These are phyloP conservation scores for Asterophora lycoperdoides DNA, from an alignment of 768 basidiomycete genomes.

Conservation along the genomic window DNA sequence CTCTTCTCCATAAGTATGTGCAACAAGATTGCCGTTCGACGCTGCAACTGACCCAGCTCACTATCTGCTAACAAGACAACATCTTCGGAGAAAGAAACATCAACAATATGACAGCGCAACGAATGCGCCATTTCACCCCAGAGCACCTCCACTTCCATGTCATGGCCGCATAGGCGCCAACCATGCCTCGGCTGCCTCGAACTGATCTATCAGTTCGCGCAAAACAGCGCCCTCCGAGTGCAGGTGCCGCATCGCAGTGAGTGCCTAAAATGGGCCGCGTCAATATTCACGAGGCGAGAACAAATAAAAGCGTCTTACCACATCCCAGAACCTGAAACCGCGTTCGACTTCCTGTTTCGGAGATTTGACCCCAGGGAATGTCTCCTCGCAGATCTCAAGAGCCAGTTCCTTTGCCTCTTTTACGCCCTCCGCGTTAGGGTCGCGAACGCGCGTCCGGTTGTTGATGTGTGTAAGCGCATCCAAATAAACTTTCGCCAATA, in stretches of 20 bases:
- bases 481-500: constrained; percentile 94
- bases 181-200: constrained; percentile 95
- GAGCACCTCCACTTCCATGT: constrained; percentile 18
- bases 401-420: constrained; percentile 81
- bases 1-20: constrained; percentile 16
- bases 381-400: constrained; percentile 88
- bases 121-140: background rate
- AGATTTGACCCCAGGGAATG: constrained; percentile 86
- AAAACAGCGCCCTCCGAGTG: constrained; percentile 78
- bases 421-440: constrained; percentile 75
- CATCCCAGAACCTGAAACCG: constrained; percentile 98
- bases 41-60: constrained; percentile 11
- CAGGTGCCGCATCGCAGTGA: constrained; percentile 86
- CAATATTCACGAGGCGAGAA: background rate
- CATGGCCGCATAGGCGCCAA: constrained; percentile 86
- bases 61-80: constrained; percentile 13
- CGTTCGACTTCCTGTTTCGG: constrained; percentile 89
- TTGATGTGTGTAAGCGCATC: constrained; percentile 90
- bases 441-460: constrained; percentile 69
- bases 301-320: constrained; percentile 51
- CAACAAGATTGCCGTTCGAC: constrained; percentile 16
- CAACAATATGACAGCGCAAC: constrained; percentile 10
- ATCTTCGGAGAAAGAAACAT: constrained; percentile 13
- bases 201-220: constrained; percentile 89
- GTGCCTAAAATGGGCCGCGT: constrained; percentile 45